Percentiles rank a stretch among this genome's conserved stretches.
phyloP scores from a whole-genome alignment of 768 basidiomycete genomes.

The Rubroboletus satanas region DNA sequence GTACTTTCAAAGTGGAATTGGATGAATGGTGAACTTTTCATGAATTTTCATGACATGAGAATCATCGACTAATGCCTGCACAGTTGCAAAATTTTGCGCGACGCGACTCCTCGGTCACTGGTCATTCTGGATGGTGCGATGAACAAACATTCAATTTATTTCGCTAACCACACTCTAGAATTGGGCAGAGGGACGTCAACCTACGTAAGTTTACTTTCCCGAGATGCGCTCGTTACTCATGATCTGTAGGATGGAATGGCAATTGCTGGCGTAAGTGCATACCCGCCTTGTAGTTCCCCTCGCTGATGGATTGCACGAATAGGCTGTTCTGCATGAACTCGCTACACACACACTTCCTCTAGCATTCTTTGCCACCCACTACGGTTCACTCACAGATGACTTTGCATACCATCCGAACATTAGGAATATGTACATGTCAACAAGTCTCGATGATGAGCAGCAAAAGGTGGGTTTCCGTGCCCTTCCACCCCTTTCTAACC shows the following conservation, averaged over 20 bases:
- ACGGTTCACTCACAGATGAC: conserved; percentile 92
- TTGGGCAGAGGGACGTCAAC: conserved; percentile 95
- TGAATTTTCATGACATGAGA: neutral
- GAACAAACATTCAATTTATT: neutral
- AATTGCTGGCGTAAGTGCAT: conserved; percentile 72
- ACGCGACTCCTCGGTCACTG: conserved; percentile 90
- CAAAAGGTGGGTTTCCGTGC: conserved; percentile 55
- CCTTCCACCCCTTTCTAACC: neutral
- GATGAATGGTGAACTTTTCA: conserved; percentile 76
- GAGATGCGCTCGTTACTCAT: conserved; percentile 12
- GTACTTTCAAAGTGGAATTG: conserved; percentile 97
- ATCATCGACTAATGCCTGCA: neutral
- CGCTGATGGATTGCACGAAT: conserved; percentile 6
- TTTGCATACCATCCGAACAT: conserved; percentile 91
- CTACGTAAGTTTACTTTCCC: conserved; percentile 47
- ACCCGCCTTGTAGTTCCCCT: neutral
- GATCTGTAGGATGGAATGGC: conserved; percentile 88
- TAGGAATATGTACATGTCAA: conserved; percentile 93
- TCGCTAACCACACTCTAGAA: conserved; percentile 46
- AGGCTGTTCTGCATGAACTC: conserved; percentile 92
- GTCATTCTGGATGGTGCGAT: conserved; percentile 88
- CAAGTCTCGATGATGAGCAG: conserved; percentile 88
- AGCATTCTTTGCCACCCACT: conserved; percentile 97
- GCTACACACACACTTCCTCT: conserved; percentile 90
- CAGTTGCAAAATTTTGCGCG: conserved; percentile 89